Percentiles rank a stretch among this genome's conserved stretches.
Conservation (phyloP, 108 stramenopile genomes). For the Nitzschia palea region DNA sequence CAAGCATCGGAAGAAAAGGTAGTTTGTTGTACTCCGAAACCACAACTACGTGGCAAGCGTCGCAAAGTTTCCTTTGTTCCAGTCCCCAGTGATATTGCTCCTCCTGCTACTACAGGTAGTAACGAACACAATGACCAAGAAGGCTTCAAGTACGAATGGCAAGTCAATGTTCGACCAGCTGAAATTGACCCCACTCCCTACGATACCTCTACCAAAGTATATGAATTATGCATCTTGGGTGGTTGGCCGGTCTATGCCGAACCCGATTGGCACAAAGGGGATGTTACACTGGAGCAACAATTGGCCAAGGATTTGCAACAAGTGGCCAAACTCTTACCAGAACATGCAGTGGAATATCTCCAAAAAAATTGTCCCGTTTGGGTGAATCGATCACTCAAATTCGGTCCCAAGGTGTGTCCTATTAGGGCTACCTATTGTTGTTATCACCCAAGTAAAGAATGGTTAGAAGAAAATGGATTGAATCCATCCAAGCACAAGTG, state of each 20-base stretch:
- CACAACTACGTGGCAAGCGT: background rate
- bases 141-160: slow-evolving; percentile 20
- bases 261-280: slow-evolving; percentile 27
- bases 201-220: slow-evolving; percentile 61
- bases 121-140: slow-evolving; percentile 7
- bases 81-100: too few species aligned
- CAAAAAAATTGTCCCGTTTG: slow-evolving; percentile 58
- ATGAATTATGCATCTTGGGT: slow-evolving; percentile 48
- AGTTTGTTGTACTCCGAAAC: background rate
- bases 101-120: slow-evolving; percentile 1
- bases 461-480: slow-evolving; percentile 65
- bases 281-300: slow-evolving; percentile 24
- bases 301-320: slow-evolving; percentile 54
- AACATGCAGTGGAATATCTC: slow-evolving; percentile 45
- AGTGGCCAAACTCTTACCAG: slow-evolving; percentile 49
- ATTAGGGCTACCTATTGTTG: slow-evolving; percentile 50
- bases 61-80: background rate
- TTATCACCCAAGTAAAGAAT: slow-evolving; percentile 66
- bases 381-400: slow-evolving; percentile 63
- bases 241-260: slow-evolving; percentile 65
- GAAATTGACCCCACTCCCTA: slow-evolving; percentile 51
- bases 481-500: slow-evolving; percentile 56
- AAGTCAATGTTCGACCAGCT: slow-evolving; percentile 27
- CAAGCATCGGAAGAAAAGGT: background rate
- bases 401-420: slow-evolving; percentile 70